Percentiles rank a stretch among this genome's conserved stretches.
Evolutionary conservation across 352 stramenopile genomes (phyloP).

Genomic region (Plasmopara muralis): DNA sequence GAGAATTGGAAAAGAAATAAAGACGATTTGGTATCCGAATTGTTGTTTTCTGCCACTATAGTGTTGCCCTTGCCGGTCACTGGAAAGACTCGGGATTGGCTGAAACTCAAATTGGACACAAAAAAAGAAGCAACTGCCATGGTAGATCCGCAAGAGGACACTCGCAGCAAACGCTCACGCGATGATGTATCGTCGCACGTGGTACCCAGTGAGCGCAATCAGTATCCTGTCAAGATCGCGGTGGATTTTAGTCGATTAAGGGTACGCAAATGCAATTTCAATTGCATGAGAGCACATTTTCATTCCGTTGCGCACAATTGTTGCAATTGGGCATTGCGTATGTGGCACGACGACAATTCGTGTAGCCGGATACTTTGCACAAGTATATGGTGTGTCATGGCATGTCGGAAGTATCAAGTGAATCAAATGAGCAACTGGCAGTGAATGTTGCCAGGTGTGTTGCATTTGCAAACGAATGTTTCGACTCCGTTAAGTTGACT

Average conservation of each 20-base stretch:
- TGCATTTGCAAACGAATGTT: constrained; percentile 3
- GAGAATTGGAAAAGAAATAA: constrained; percentile 20
- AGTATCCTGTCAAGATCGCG: constrained; percentile 53
- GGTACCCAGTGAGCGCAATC: constrained; percentile 27
- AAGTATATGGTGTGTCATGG: constrained; percentile 63
- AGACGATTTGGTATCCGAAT: not conserved
- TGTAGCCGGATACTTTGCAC: constrained; percentile 29
- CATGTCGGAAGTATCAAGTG: constrained; percentile 42
- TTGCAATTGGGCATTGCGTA: constrained; percentile 9
- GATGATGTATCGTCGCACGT: constrained; percentile 5
- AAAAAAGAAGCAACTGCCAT: constrained; percentile 25
- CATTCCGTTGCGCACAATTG: constrained; percentile 5
- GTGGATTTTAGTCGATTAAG: constrained; percentile 68
- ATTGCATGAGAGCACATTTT: constrained; percentile 1
- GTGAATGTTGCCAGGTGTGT: constrained; percentile 53
- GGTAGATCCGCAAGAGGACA: constrained; percentile 19
- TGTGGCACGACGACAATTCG: not conserved
- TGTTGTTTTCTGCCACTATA: too few species aligned
- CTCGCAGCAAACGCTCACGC: constrained; percentile 1
- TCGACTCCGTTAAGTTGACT: constrained; percentile 1
- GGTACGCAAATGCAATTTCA: constrained; percentile 26
- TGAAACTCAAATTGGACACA: constrained; percentile 10
- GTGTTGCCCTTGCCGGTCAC: not conserved
- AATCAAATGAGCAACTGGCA: constrained; percentile 47
- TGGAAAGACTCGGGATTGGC: constrained; percentile 8